These are phyloP conservation scores for Eimeria sp. DNA, from an alignment of 169 alveolate genomes.

Conservation along the genomic window DNA sequence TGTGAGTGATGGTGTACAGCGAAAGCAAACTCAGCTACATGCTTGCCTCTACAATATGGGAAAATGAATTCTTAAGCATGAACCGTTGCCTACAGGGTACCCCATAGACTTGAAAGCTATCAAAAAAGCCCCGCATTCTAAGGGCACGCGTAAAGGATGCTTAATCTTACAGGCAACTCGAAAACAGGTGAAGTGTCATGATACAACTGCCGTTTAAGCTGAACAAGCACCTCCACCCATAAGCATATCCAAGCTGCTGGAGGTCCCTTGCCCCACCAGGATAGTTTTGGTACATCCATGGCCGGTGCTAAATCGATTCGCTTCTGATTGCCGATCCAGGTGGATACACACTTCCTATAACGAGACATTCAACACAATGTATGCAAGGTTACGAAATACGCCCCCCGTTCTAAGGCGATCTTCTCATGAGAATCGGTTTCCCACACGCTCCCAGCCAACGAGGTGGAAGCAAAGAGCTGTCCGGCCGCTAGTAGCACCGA, in stretches of 20 bases:
- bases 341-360: background rate
- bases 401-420: background rate
- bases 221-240: background rate
- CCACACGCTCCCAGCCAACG: background rate
- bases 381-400: background rate
- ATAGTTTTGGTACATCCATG: background rate
- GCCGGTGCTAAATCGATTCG: background rate
- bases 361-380: background rate
- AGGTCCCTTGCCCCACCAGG: background rate
- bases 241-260: background rate
- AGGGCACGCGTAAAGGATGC: background rate
- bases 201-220: background rate
- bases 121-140: too few relatives aligned
- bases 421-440: background rate
- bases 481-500: too few relatives aligned
- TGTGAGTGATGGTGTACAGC: background rate
- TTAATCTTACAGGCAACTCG: background rate
- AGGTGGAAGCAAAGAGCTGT: too few relatives aligned
- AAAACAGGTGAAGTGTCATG: background rate
- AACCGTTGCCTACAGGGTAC: background rate
- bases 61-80: background rate
- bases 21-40: background rate
- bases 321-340: background rate
- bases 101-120: too few relatives aligned
- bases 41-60: background rate